Percentiles rank a stretch among this genome's conserved stretches.
phyloP scores from a whole-genome alignment of 208 protist genomes.

The Novymonas esmeraldas region DNA sequence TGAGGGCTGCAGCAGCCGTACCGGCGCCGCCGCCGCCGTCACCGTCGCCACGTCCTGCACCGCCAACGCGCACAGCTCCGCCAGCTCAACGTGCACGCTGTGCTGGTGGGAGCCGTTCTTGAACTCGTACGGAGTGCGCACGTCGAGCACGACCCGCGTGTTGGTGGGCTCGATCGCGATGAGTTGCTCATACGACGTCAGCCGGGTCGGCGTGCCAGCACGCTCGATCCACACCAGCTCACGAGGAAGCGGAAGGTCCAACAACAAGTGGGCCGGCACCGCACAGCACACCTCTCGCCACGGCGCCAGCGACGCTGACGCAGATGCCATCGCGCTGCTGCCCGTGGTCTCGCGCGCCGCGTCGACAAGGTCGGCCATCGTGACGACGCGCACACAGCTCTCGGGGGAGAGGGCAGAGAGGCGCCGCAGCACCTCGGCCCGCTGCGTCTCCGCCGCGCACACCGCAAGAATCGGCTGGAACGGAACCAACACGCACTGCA shows the following conservation, averaged over 20 bases:
- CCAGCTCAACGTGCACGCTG: slow-evolving; percentile 62
- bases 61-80: slow-evolving; percentile 61
- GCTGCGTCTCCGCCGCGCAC: slow-evolving; percentile 33
- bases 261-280: background rate
- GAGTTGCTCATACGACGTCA: slow-evolving; percentile 20
- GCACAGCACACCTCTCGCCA: slow-evolving; percentile 17
- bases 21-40: background rate
- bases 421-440: slow-evolving; percentile 28
- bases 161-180: slow-evolving; percentile 14
- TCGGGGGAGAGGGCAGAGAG: slow-evolving; percentile 43
- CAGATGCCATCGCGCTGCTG: background rate
- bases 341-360: too few relatives aligned
- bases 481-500: slow-evolving; percentile 73
- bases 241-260: slow-evolving; percentile 7
- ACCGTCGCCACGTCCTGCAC: slow-evolving; percentile 36
- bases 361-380: slow-evolving; percentile 40
- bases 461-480: slow-evolving; percentile 60
- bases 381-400: slow-evolving; percentile 34
- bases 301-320: background rate
- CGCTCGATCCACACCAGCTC: slow-evolving; percentile 17
- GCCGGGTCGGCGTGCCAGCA: slow-evolving; percentile 3
- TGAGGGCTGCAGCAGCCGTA: background rate
- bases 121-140: slow-evolving; percentile 84
- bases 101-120: slow-evolving; percentile 79
- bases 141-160: slow-evolving; percentile 58